These are phyloP conservation scores for Fusarium sp. DNA, from an alignment of 2,329 filamentous ascomycete species.

Conservation along the genomic window DNA sequence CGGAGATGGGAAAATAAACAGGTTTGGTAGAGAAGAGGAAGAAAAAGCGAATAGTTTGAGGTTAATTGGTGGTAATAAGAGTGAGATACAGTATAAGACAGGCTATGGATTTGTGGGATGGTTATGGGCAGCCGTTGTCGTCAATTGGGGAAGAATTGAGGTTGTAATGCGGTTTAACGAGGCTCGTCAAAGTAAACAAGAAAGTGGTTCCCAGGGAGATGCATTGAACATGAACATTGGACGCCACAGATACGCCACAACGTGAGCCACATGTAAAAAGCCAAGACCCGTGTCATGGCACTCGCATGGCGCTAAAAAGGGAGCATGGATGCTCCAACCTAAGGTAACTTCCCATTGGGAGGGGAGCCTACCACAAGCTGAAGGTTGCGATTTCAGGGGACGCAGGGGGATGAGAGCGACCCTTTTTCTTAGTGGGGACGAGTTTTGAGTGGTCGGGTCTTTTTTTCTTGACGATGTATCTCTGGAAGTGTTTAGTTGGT, in stretches of 20 bases:
- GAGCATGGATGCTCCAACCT: slow-evolving; percentile 22
- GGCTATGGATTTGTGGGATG: slow-evolving; percentile 14
- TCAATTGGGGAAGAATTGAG: slow-evolving; percentile 31
- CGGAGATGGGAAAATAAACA: slow-evolving; percentile 39
- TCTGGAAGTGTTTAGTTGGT: slow-evolving; percentile 1
- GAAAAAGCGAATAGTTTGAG: slow-evolving; percentile 8
- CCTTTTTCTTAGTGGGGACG: slow-evolving; percentile 28
- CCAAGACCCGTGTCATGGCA: slow-evolving; percentile 33
- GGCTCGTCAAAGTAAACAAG: slow-evolving; percentile 43
- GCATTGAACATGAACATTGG: slow-evolving; percentile 23
- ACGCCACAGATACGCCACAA: slow-evolving; percentile 17
- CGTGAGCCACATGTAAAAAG: slow-evolving; percentile 23
- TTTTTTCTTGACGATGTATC: slow-evolving; percentile 1
- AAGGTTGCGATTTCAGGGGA: slow-evolving; percentile 31
- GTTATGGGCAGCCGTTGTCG: slow-evolving; percentile 29
- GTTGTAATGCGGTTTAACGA: slow-evolving; percentile 31
- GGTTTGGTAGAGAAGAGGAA: slow-evolving; percentile 15
- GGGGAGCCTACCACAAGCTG: slow-evolving; percentile 17
- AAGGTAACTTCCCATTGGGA: too few relatives aligned
- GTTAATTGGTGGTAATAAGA: slow-evolving; percentile 9
- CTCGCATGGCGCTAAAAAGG: slow-evolving; percentile 41
- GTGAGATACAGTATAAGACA: background rate
- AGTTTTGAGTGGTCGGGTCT: slow-evolving; percentile 21
- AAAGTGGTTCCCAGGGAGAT: slow-evolving; percentile 42
- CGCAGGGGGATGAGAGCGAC: slow-evolving; percentile 18